These are phyloP conservation scores for Chara braunii DNA, from an alignment of 139 green algal species.

Conservation along the genomic window DNA sequence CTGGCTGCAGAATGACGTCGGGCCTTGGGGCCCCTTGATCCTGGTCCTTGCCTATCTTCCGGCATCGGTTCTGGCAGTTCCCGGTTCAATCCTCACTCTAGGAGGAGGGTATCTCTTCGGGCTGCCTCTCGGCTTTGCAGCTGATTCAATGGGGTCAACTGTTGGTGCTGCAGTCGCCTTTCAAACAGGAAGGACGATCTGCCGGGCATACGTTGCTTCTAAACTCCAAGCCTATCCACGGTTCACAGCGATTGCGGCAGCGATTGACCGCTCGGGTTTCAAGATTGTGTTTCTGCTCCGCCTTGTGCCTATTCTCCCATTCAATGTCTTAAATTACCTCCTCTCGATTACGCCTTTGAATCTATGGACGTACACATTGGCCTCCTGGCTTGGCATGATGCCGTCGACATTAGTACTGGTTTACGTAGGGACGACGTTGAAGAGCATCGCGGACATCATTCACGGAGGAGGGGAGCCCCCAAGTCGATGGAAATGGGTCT, in stretches of 20 bases:
- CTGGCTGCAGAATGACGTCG: constrained; percentile 27
- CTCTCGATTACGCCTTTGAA: constrained; percentile 32
- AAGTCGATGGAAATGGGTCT: too few relatives aligned
- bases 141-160: constrained; percentile 24
- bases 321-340: constrained; percentile 33
- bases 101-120: constrained; percentile 28
- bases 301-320: constrained; percentile 34
- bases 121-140: constrained; percentile 16
- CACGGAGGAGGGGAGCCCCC: not conserved
- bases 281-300: constrained; percentile 37
- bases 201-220: constrained; percentile 8
- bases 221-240: constrained; percentile 30
- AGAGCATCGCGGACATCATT: constrained; percentile 27
- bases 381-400: constrained; percentile 36
- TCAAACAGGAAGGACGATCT: constrained; percentile 26
- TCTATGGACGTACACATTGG: constrained; percentile 21
- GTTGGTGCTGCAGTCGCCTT: constrained; percentile 22
- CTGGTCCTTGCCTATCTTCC: constrained; percentile 27
- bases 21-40: constrained; percentile 23
- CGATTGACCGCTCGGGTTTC: constrained; percentile 33
- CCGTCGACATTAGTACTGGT: constrained; percentile 29
- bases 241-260: constrained; percentile 19
- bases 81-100: constrained; percentile 30
- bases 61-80: constrained; percentile 18
- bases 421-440: constrained; percentile 34